A percentile compares a stretch with the other conserved stretches of the same genome.
Conservation (phyloP, 805 yeast genomes). For the Hanseniaspora hatyaiensis region DNA sequence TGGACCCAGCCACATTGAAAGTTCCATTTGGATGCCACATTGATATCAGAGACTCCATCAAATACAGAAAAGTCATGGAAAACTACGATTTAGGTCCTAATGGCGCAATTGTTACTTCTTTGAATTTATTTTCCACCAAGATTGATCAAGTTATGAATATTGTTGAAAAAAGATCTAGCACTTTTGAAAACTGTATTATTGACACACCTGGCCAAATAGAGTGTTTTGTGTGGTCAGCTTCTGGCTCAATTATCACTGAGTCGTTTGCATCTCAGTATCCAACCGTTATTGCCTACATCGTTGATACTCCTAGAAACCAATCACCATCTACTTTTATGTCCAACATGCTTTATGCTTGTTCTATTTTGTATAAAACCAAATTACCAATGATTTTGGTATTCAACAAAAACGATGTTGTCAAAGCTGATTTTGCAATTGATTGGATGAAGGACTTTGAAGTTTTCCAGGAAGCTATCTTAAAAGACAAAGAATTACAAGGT, state of each 20-base stretch:
- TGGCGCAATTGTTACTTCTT: slow-evolving; percentile 93
- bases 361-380: slow-evolving; percentile 88
- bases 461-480: slow-evolving; percentile 67
- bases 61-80: slow-evolving; percentile 92
- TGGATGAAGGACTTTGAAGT: slow-evolving; percentile 97
- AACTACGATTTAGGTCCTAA: slow-evolving; percentile 92
- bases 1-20: slow-evolving; percentile 91
- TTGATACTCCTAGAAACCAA: slow-evolving; percentile 89
- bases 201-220: slow-evolving; percentile 99
- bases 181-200: slow-evolving; percentile 58
- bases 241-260: slow-evolving; percentile 92
- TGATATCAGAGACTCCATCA: slow-evolving; percentile 91
- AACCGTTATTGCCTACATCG: slow-evolving; percentile 87
- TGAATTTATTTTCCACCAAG: slow-evolving; percentile 85
- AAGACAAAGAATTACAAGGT: slow-evolving; percentile 55
- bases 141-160: slow-evolving; percentile 86
- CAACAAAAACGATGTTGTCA: slow-evolving; percentile 83
- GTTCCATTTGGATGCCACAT: slow-evolving; percentile 92
- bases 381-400: slow-evolving; percentile 94
- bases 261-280: slow-evolving; percentile 94
- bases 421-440: slow-evolving; percentile 76
- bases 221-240: slow-evolving; percentile 96
- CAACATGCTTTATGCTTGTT: slow-evolving; percentile 96
- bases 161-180: slow-evolving; percentile 59
- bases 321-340: slow-evolving; percentile 96